A percentile compares a stretch with the other conserved stretches of the same genome.
phyloP scores from a whole-genome alignment of 2,329 filamentous ascomycete genomes.

The Hypoxylon sp. region DNA sequence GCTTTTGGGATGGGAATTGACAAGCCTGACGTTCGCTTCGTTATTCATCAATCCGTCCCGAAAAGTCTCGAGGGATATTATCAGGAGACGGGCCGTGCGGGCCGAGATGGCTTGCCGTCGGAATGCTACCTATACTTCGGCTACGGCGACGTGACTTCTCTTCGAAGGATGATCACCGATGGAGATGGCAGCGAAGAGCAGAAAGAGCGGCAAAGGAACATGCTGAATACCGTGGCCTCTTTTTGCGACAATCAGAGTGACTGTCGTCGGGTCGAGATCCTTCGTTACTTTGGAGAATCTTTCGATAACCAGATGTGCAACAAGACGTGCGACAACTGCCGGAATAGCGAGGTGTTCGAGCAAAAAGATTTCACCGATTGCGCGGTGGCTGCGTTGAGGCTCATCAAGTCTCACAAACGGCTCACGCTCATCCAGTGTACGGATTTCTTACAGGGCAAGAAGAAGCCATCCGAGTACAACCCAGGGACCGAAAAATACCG shows the following conservation, averaged over 20 bases:
- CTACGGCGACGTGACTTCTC: slow-evolving; percentile 78
- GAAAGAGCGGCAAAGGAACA: slow-evolving; percentile 83
- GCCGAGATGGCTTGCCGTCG: slow-evolving; percentile 87
- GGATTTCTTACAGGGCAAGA: slow-evolving; percentile 83
- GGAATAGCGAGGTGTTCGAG: slow-evolving; percentile 76
- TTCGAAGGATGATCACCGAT: slow-evolving; percentile 86
- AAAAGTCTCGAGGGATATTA: slow-evolving; percentile 99
- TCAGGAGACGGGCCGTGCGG: slow-evolving; percentile 95
- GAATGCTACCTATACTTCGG: slow-evolving; percentile 92
- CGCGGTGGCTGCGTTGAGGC: slow-evolving; percentile 75
- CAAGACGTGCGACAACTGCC: slow-evolving; percentile 89
- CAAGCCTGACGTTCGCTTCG: slow-evolving; percentile 95
- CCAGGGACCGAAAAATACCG: slow-evolving; percentile 68
- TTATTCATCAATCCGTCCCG: slow-evolving; percentile 91
- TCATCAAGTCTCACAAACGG: slow-evolving; percentile 71
- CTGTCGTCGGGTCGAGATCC: slow-evolving; percentile 87
- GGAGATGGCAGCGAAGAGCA: slow-evolving; percentile 81
- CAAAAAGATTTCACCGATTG: slow-evolving; percentile 80
- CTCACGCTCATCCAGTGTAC: slow-evolving; percentile 84
- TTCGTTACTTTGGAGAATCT: slow-evolving; percentile 92
- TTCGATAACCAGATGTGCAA: slow-evolving; percentile 80
- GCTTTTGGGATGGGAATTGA: slow-evolving; percentile 99
- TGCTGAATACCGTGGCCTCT: slow-evolving; percentile 85
- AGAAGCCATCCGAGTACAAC: slow-evolving; percentile 65
- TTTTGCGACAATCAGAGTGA: slow-evolving; percentile 92